Conservation (phyloP, 2,329 filamentous ascomycete species). For the Venturia aucupariae region DNA sequence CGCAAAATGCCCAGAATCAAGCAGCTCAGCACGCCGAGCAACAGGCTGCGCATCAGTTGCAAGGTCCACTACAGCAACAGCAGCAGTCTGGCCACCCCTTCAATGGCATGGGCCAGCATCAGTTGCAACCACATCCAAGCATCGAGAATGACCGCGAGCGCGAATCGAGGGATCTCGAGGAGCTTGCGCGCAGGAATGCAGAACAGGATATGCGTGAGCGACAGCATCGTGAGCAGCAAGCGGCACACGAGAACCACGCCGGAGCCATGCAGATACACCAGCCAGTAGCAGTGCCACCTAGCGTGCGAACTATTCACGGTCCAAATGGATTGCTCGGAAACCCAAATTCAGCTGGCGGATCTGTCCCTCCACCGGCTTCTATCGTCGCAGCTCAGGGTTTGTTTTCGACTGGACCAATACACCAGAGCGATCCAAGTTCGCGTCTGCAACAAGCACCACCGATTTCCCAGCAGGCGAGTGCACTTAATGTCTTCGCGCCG, state of each 20-base stretch:
- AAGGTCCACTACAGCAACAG: constrained; percentile 21
- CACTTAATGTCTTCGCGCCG: neutral
- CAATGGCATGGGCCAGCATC: constrained; percentile 25
- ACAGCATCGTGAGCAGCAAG: constrained; percentile 37
- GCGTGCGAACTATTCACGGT: constrained; percentile 72
- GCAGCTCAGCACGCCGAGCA: constrained; percentile 24
- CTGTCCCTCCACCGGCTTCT: neutral
- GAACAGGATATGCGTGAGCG: constrained; percentile 55
- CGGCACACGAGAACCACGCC: constrained; percentile 72
- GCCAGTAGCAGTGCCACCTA: constrained; percentile 70
- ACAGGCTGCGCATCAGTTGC: constrained; percentile 20
- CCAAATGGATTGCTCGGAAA: constrained; percentile 69
- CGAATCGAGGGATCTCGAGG: constrained; percentile 46
- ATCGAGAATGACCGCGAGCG: constrained; percentile 34
- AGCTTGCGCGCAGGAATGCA: constrained; percentile 22
- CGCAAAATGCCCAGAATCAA: constrained; percentile 33
- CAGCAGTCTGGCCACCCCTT: constrained; percentile 35
- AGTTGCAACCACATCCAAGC: constrained; percentile 26
- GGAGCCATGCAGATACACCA: constrained; percentile 89
- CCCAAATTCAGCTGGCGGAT: constrained; percentile 1
- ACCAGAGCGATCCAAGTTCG: neutral
- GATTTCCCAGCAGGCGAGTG: neutral
- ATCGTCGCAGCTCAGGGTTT: constrained; percentile 6
- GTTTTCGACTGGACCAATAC: constrained; percentile 29
- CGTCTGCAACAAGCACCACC: neutral